phyloP scores from a whole-genome alignment of 768 basidiomycete species.

The Lentinula detonsa region DNA sequence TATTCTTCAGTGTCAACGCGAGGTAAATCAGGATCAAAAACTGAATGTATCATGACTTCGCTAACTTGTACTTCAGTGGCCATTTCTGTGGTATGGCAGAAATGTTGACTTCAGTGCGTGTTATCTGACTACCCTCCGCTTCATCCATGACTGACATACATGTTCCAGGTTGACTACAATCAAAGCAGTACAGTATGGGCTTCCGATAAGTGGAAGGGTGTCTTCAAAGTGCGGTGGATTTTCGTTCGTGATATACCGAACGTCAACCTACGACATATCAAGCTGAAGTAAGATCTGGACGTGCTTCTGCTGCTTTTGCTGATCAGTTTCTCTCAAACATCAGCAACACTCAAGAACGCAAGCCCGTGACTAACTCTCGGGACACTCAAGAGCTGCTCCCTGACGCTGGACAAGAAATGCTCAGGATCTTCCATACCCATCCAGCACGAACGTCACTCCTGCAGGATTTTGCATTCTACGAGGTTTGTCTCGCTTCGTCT shows the following conservation, averaged over 20 bases:
- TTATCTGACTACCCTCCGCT: neutral
- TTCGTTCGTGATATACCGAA: slow-evolving; percentile 96
- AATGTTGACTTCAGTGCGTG: slow-evolving; percentile 85
- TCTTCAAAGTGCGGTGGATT: slow-evolving; percentile 97
- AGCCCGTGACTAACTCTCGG: slow-evolving; percentile 96
- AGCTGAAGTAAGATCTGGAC: slow-evolving; percentile 60
- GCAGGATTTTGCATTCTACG: slow-evolving; percentile 91
- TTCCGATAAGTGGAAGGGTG: slow-evolving; percentile 99
- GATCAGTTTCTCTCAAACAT: slow-evolving; percentile 12
- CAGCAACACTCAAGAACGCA: slow-evolving; percentile 96
- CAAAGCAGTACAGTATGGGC: slow-evolving; percentile 95
- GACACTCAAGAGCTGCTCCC: slow-evolving; percentile 97
- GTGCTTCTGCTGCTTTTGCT: neutral
- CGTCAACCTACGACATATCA: slow-evolving; percentile 82
- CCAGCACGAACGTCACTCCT: slow-evolving; percentile 89
- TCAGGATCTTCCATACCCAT: slow-evolving; percentile 91
- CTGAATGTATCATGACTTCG: neutral
- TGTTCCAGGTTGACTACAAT: slow-evolving; percentile 79
- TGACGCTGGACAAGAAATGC: slow-evolving; percentile 95
- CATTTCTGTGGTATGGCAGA: slow-evolving; percentile 99
- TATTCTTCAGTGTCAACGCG: slow-evolving; percentile 98
- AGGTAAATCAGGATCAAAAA: slow-evolving; percentile 35
- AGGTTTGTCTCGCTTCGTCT: slow-evolving; percentile 39
- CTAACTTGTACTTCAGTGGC: slow-evolving; percentile 43
- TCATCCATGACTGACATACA: neutral